These are phyloP conservation scores for Aspergillus steynii DNA, from an alignment of 495 filamentous ascomycete genomes.

Conservation along the genomic window DNA sequence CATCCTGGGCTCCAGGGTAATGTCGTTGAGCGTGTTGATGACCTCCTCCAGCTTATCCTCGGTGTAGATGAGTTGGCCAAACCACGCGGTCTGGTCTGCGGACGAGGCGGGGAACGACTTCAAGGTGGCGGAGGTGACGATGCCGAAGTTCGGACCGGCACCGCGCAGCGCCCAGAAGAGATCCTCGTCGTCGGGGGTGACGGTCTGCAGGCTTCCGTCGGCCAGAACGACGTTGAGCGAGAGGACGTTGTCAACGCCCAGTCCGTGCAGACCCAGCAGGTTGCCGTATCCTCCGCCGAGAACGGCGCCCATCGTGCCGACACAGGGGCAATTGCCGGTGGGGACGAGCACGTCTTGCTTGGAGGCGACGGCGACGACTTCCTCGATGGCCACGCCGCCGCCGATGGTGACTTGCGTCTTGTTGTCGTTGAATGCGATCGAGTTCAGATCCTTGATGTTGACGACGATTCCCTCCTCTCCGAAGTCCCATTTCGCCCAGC, in stretches of 20 bases:
- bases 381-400: background rate
- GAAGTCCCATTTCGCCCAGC: conserved; percentile 4
- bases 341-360: conserved; percentile 4
- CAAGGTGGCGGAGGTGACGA: conserved; percentile 1
- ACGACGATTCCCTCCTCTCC: conserved; percentile 3
- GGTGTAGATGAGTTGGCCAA: conserved; percentile 1
- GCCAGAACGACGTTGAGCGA: background rate
- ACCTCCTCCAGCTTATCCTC: conserved; percentile 3
- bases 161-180: background rate
- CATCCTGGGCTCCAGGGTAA: background rate
- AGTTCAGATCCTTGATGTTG: background rate
- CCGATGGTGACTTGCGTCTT: background rate
- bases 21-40: background rate
- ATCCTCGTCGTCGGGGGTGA: background rate
- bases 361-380: background rate
- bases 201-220: background rate
- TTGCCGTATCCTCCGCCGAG: conserved; percentile 4
- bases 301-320: background rate
- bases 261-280: background rate
- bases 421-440: background rate
- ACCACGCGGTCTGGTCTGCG: background rate
- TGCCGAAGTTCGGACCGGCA: conserved; percentile 2
- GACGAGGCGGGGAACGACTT: background rate
- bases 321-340: conserved; percentile 6
- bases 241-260: background rate